Base-by-base conservation (phyloP, 805 yeast species). In the Wickerhamiella spandovensis region DNA sequence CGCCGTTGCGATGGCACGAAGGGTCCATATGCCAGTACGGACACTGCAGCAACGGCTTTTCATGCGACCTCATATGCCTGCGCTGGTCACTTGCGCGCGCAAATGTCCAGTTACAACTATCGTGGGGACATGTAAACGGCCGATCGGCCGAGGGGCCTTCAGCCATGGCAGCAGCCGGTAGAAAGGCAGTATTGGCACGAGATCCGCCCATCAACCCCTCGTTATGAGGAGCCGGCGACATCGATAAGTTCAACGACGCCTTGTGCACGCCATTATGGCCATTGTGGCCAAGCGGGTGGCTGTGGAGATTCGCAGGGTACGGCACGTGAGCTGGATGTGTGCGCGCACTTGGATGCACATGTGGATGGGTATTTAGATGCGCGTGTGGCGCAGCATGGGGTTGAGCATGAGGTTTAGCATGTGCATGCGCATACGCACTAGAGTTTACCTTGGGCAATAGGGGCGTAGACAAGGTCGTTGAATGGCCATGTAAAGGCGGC, bases 1-100 rank as follows among this genome's bases (percentile, higher is more conserved):
- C 89, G 20, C 83, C 85, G 55, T 81, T 82, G 50, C 83, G 71
- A 63, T 83, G 92, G 61, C 89, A 83, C 6, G 83, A 75, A 3
- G 81, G 78, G 56, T 79, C 84, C 23, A 72, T 69, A 49, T 72
- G 71, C 84, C 84, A 82, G 65, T 72, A 83, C 2, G 90, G 90
- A 61, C 90, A 83, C 54, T 76, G 81, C 58, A 78, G 78, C 52
- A 72, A 72, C 2, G 89, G 89, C 47, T 75, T 72, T 43, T 73
- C 71, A 60, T 83, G 90, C 2, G 85, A 79, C 54, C 81, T 73
- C 18, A 73, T 55, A 59, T 83, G 90, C 48, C 90, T 71, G 43
- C 83, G 72, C 58, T 81, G 73, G 61, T 83, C 90, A 47, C 83
- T 76, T 49, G 76, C 79, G 43, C 90, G 70, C 8, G 78, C 74